Conservation (phyloP, 1,284 basidiomycete genomes). For the Irpex sp. region DNA sequence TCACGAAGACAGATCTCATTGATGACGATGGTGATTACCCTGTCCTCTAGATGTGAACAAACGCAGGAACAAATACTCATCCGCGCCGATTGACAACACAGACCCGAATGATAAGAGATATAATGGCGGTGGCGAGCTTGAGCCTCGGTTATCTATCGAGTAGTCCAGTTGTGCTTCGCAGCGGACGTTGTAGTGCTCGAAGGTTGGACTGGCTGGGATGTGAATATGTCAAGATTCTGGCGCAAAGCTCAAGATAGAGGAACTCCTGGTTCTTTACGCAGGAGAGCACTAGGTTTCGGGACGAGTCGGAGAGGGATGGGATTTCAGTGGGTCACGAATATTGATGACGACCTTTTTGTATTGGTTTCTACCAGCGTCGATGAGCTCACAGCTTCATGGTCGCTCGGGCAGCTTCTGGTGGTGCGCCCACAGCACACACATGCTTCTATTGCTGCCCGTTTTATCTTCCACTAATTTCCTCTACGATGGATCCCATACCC, state of each 20-base stretch:
- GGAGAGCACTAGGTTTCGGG: background rate
- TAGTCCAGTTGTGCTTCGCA: constrained; percentile 20
- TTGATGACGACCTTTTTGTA: background rate
- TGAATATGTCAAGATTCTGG: background rate
- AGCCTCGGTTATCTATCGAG: constrained; percentile 49
- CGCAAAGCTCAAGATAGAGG: background rate
- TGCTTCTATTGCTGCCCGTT: background rate
- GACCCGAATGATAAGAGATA: constrained; percentile 32
- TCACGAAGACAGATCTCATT: constrained; percentile 23
- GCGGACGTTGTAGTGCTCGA: too few relatives aligned
- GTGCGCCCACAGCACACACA: too few relatives aligned
- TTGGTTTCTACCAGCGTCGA: background rate
- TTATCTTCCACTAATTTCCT: background rate
- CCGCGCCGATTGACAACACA: constrained; percentile 32
- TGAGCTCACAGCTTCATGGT: background rate
- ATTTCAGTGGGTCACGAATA: background rate
- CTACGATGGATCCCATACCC: background rate
- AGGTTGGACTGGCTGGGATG: background rate
- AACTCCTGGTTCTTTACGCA: background rate
- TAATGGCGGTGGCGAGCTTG: constrained; percentile 31
- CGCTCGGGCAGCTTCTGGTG: too few relatives aligned
- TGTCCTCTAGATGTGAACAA: constrained; percentile 40
- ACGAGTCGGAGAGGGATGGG: background rate
- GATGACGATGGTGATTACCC: constrained; percentile 19
- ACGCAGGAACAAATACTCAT: constrained; percentile 43